These are phyloP conservation scores for Dimargaris verticillata DNA, from an alignment of 192 early-diverging fungal genomes.

Conservation along the genomic window DNA sequence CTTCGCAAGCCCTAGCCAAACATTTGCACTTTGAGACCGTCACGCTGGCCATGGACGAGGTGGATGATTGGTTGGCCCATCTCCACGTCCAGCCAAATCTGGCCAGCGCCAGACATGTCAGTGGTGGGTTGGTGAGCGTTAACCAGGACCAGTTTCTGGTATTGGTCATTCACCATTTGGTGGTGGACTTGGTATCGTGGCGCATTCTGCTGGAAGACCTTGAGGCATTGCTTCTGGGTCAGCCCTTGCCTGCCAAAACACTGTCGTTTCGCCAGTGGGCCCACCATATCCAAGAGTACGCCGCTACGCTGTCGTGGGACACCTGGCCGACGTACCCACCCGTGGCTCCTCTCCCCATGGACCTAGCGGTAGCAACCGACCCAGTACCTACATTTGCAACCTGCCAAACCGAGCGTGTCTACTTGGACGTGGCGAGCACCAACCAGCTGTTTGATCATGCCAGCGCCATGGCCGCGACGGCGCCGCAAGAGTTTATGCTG, in stretches of 20 bases:
- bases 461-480: neutral
- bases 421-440: neutral
- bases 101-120: neutral
- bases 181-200: constrained; percentile 21
- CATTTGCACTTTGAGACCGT: neutral
- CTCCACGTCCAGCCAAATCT: neutral
- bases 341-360: neutral
- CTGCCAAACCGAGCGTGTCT: neutral
- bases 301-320: neutral
- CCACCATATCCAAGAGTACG: neutral
- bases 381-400: too few species aligned
- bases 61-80: neutral
- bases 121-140: constrained; percentile 10
- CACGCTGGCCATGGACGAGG: neutral
- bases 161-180: constrained; percentile 17
- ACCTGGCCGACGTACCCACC: neutral
- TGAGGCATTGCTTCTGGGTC: constrained; percentile 10
- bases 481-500: constrained; percentile 3
- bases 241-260: constrained; percentile 12
- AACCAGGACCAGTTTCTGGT: constrained; percentile 12
- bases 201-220: constrained; percentile 20
- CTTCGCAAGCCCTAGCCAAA: neutral
- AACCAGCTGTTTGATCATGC: neutral
- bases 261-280: constrained; percentile 16
- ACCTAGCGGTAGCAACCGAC: neutral